These are phyloP conservation scores for Dothideomycetes sp. DNA, from an alignment of 2,329 filamentous ascomycete genomes.

Conservation along the genomic window DNA sequence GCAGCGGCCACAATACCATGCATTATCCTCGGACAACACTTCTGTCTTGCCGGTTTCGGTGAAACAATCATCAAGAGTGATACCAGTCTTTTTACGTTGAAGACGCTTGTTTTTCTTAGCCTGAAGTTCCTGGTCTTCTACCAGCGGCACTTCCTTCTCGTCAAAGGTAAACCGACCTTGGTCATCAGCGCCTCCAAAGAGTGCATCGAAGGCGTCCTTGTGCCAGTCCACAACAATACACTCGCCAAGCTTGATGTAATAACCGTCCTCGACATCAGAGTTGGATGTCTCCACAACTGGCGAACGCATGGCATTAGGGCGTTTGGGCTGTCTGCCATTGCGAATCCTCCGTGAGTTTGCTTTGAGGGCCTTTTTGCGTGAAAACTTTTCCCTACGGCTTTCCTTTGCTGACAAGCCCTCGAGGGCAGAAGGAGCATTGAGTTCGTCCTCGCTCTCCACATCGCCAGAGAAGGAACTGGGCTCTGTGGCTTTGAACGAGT, in stretches of 20 bases:
- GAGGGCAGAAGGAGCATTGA: constrained; percentile 7
- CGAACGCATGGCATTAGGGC: constrained; percentile 17
- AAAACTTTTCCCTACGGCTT: constrained; percentile 11
- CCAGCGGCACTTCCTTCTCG: constrained; percentile 46
- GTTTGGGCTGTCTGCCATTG: constrained; percentile 1
- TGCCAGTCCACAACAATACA: constrained; percentile 83
- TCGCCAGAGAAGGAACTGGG: constrained; percentile 10
- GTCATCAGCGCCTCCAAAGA: constrained; percentile 52
- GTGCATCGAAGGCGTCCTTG: constrained; percentile 55
- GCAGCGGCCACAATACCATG: constrained; percentile 94
- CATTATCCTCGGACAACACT: constrained; percentile 86
- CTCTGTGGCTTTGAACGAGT: neutral
- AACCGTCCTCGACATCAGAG: constrained; percentile 12
- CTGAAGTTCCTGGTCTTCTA: constrained; percentile 50
- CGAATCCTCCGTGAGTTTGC: constrained; percentile 21
- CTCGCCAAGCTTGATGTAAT: constrained; percentile 64
- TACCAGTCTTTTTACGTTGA: constrained; percentile 61
- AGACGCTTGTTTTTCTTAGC: constrained; percentile 54
- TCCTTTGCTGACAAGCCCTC: constrained; percentile 11
- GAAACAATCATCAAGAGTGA: constrained; percentile 81
- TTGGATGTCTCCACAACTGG: constrained; percentile 18
- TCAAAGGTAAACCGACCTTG: constrained; percentile 54
- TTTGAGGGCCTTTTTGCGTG: constrained; percentile 13
- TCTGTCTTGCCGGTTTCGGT: constrained; percentile 93
- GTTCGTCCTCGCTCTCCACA: constrained; percentile 14